Conservation (phyloP, 768 basidiomycete genomes). For the Lactarius psammicola region DNA sequence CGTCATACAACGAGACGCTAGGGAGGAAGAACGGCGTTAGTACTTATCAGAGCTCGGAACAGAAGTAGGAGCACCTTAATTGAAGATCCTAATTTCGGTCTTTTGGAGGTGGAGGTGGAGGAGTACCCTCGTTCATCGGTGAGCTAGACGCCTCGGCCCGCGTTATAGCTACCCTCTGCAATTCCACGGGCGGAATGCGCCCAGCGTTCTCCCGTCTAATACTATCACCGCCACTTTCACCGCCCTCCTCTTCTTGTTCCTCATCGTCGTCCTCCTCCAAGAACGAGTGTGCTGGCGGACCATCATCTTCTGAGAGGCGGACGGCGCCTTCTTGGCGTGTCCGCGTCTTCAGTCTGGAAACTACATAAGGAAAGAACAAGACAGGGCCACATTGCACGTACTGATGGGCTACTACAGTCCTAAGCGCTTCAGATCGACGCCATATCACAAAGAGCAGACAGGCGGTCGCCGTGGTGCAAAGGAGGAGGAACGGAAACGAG, state of each 20-base stretch:
- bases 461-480: conserved; percentile 54
- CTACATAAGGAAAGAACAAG: background rate
- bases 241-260: conserved; percentile 36
- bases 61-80: conserved; percentile 2
- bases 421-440: conserved; percentile 54
- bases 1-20: background rate
- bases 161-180: background rate
- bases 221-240: conserved; percentile 45
- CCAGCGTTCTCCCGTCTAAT: background rate
- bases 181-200: background rate
- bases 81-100: background rate
- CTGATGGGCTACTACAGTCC: conserved; percentile 56
- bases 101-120: conserved; percentile 16
- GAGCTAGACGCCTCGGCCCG: background rate
- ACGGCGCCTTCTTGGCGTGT: conserved; percentile 53
- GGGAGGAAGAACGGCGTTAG: background rate
- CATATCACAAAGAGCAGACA: conserved; percentile 60
- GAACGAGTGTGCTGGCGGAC: conserved; percentile 61
- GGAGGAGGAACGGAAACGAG: conserved; percentile 49
- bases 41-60: background rate
- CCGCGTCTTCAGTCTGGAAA: conserved; percentile 54
- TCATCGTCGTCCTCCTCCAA: conserved; percentile 51
- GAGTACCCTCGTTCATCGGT: background rate
- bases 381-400: conserved; percentile 36
- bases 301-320: conserved; percentile 64